A percentile compares a stretch with the other conserved stretches of the same genome.
Evolutionary conservation across 2,329 filamentous ascomycete genomes (phyloP).

Genomic region (Trichoderma sp.): DNA sequence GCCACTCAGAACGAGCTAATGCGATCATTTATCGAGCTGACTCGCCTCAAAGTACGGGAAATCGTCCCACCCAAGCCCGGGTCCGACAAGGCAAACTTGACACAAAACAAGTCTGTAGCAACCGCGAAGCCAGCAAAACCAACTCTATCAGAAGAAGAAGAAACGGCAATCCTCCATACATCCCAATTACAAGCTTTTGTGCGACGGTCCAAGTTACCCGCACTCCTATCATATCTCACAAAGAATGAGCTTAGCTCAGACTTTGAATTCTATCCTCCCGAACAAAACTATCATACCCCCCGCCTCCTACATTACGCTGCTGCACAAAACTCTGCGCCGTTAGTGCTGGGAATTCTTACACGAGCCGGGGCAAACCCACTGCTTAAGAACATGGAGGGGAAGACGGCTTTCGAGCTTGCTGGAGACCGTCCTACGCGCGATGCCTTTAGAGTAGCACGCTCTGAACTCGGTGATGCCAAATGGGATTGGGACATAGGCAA

Average conservation of each 20-base stretch:
- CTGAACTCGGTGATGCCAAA: conserved; percentile 70
- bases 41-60: conserved; percentile 78
- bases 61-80: conserved; percentile 64
- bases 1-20: conserved; percentile 94
- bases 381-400: conserved; percentile 68
- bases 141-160: conserved; percentile 77
- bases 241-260: conserved; percentile 68
- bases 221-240: conserved; percentile 77
- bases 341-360: conserved; percentile 73
- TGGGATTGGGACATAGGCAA: conserved; percentile 78
- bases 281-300: conserved; percentile 74
- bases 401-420: conserved; percentile 80
- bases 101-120: conserved; percentile 32
- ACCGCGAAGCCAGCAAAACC: conserved; percentile 54
- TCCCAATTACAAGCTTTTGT: conserved; percentile 85
- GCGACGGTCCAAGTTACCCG: conserved; percentile 84
- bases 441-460: conserved; percentile 83
- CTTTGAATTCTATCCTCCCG: conserved; percentile 71
- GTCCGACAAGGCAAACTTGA: conserved; percentile 36
- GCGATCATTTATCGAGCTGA: conserved; percentile 91
- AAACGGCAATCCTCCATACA: conserved; percentile 78
- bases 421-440: conserved; percentile 84
- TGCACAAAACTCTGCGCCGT: conserved; percentile 70
- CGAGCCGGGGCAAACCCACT: conserved; percentile 76
- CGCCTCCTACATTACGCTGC: conserved; percentile 85